Evolutionary conservation across 2,329 filamentous ascomycete genomes (phyloP), one percentile per base, ranked within the genome.

Genomic region (Metarhizium sp.): DNA sequence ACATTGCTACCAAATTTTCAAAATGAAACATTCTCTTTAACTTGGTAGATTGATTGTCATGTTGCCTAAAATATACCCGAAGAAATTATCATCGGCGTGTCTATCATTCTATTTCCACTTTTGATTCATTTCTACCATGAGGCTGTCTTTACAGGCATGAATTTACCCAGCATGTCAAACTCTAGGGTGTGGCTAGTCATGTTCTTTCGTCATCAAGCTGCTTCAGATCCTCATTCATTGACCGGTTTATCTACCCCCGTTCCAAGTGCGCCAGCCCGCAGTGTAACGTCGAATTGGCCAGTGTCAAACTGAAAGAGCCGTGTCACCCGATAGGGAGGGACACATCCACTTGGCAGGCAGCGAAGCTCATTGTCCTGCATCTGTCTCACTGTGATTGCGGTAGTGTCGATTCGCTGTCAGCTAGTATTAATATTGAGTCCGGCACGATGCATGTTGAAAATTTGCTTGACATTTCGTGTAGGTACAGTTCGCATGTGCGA

Each of bases 401-500:
- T 14, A 30, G 8, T 48, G 25, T 30, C 45, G 25, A 30, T 29
- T 14, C 45, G 14, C 25, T 16, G 45, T 29, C 45, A 8, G 25
- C 20, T 2, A 14, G n/a, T 7, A 48, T 16, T 40, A 55, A 38
- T 25, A 42, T 30, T 51, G 7, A 49, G 29, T n/a, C 49, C 18
- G 49, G 45, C n/a, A n/a, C 51, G 43, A 18, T 54, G 51, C 53
- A 50, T 52, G 45, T 38, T 52, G 53, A 36, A 16, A 14, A 10
- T 50, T 36, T 48, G 32, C 10, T 47, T 54, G 52, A 43, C 25
- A 2, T 34, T 18, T 18, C 13, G 3, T 43, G 45, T 29, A 11
- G n/a, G 6, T 53, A 20, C 49, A 42, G 46, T 30, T 51, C 42
- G 43, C 45, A 20, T 51, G 42, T 57, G 46, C 49, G 50, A 55